Evolutionary conservation across 345 rosid genomes (phyloP), one percentile per base, ranked within the genome.

Genomic region (Physaria fendleri): DNA sequence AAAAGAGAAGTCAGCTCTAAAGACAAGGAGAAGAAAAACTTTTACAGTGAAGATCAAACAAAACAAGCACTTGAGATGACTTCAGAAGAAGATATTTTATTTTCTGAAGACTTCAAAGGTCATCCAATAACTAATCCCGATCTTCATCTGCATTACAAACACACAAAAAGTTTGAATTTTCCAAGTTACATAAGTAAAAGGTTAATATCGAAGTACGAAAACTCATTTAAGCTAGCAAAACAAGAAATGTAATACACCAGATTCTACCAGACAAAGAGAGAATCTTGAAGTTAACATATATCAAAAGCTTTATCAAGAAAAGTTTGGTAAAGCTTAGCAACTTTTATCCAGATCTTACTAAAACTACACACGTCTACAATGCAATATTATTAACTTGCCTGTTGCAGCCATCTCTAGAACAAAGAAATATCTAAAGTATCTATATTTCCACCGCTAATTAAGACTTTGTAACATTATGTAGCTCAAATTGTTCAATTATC

Each of bases 61-160:
- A 61, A 61, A 50, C 27, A 59, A 68, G 28, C 68, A 46, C 30
- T 52, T 29, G 32, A 24, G 23, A 38, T 21, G 35, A 39, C 53
- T 55, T n/a, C 52, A 46, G 32, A 38, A 28, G 44, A 46, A 35
- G 42, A 54, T 11, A 16, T 5, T 17, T 22, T 25, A 17, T 6
- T 61, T 29, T 46, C 17, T 40, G 44, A 54, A 39, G 30, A 47
- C 44, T 62, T 46, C 37, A 53, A 22, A 15, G 45, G 15, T 20
- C 35, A 11, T 25, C 7, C 21, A 52, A 52, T 12, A 22, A 40
- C 30, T 49, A 70, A 56, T 70, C 74, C 53, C 74, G 59, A 56
- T 70, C 74, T 70, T 70, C 74, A 40, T 63, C 74, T 70, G 69
- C 69, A 70, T 62, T 30, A 30, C 44, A 23, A 61, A 22, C 15